Percentiles rank a stretch among this genome's conserved stretches.
These are phyloP conservation scores for Fusarium continuum DNA, from an alignment of 2,329 filamentous ascomycete species.

Conservation along the genomic window DNA sequence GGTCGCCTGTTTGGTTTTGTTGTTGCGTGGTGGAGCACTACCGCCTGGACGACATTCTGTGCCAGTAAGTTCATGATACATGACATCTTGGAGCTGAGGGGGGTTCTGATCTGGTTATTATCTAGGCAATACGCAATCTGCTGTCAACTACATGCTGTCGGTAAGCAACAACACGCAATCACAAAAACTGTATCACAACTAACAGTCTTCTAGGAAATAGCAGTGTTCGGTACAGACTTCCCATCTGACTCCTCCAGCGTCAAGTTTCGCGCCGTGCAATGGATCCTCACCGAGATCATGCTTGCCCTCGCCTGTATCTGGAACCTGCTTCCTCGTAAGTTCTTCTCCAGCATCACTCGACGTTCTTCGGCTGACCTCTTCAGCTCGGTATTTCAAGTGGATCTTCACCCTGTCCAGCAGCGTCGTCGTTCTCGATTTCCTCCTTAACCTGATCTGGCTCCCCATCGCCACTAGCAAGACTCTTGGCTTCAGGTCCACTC, in stretches of 20 bases:
- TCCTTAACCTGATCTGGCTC: conserved; percentile 2
- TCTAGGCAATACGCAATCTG: not conserved
- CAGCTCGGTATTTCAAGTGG: conserved; percentile 7
- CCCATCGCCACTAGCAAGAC: not conserved
- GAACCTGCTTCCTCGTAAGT: not conserved
- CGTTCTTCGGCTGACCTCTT: fast-evolving
- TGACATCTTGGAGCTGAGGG: too few relatives aligned
- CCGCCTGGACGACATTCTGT: not conserved
- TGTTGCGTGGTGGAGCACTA: not conserved
- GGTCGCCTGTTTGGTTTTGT: not conserved
- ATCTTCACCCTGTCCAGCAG: not conserved
- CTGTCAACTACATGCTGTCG: conserved; percentile 1
- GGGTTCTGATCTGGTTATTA: fast-evolving
- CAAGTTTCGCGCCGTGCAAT: not conserved
- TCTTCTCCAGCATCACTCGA: fast-evolving
- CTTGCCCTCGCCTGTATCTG: not conserved
- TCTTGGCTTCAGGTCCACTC: not conserved
- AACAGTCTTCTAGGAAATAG: not conserved
- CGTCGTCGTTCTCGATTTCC: not conserved
- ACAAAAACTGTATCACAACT: too few relatives aligned
- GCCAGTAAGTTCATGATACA: not conserved
- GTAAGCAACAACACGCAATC: not conserved
- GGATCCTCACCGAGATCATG: not conserved
- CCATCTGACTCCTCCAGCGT: not conserved
- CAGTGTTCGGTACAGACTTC: not conserved